phyloP scores from a whole-genome alignment of 202 grass and related monocot species.

The Digitaria exilis region DNA sequence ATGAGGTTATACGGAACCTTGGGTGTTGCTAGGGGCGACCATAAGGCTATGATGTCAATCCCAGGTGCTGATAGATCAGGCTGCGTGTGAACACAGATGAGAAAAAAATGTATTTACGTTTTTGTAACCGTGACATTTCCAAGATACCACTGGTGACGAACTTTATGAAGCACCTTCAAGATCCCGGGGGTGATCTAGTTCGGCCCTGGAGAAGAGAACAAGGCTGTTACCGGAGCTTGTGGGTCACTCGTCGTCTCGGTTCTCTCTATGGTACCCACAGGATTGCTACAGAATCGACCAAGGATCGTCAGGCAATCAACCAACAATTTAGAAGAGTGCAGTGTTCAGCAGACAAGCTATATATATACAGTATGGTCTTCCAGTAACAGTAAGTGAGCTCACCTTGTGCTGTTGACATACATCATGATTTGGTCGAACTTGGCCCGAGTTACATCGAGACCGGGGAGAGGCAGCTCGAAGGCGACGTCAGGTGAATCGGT shows the following conservation, averaged over 20 bases:
- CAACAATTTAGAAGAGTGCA: too few species aligned
- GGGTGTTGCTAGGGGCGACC: not conserved
- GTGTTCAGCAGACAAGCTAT: too few species aligned
- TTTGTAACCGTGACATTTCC: not conserved
- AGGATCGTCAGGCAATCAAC: not conserved
- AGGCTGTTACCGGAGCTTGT: slow-evolving; percentile 10
- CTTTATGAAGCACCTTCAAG: slow-evolving; percentile 30
- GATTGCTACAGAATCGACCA: slow-evolving; percentile 19
- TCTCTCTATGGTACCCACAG: slow-evolving; percentile 31
- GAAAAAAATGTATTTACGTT: not conserved
- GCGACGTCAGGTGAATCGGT: not conserved
- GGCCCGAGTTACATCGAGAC: not conserved
- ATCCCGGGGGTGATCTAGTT: slow-evolving; percentile 38
- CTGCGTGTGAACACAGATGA: not conserved
- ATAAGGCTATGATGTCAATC: slow-evolving; percentile 49
- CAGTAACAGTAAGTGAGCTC: not conserved
- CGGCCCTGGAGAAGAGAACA: slow-evolving; percentile 43
- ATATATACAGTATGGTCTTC: too few species aligned
- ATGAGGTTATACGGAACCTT: slow-evolving; percentile 38
- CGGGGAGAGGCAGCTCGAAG: too few species aligned
- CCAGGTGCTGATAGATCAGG: slow-evolving; percentile 55
- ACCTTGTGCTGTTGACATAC: slow-evolving; percentile 35
- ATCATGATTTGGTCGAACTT: not conserved
- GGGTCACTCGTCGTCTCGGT: not conserved
- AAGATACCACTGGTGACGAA: not conserved